A percentile compares a stretch with the other conserved stretches of the same genome.
Conservation (phyloP, 768 basidiomycete genomes). For the Tricholoma matsutake region DNA sequence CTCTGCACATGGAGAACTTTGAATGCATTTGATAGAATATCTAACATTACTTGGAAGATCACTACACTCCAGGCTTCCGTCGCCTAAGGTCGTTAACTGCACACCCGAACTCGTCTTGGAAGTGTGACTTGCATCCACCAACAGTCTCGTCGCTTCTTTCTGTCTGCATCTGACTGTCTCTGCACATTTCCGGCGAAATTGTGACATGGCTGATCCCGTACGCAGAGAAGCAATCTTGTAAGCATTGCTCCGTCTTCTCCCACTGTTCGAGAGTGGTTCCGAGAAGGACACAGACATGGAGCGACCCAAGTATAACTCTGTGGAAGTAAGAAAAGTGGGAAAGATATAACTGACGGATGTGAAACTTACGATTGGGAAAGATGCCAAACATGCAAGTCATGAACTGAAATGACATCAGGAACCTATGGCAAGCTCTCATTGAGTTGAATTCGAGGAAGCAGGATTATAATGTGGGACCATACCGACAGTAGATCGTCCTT, state of each 20-base stretch:
- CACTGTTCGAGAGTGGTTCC: conserved; percentile 48
- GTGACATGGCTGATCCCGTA: conserved; percentile 56
- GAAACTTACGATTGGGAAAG: conserved; percentile 48
- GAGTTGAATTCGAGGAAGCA: conserved; percentile 1
- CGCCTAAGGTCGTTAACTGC: conserved; percentile 37
- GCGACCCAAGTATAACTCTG: conserved; percentile 49
- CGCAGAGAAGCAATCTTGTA: conserved; percentile 51
- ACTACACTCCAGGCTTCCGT: conserved; percentile 22
- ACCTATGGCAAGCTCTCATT: conserved; percentile 24
- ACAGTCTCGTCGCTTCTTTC: conserved; percentile 24
- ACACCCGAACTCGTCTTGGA: conserved; percentile 42
- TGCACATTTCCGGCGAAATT: conserved; percentile 48
- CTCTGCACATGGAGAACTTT: no score
- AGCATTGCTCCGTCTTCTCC: conserved; percentile 45
- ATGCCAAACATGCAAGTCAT: conserved; percentile 56
- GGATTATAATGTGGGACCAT: conserved; percentile 10
- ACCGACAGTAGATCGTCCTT: conserved; percentile 46
- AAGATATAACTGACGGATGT: not conserved
- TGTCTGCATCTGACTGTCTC: conserved; percentile 23
- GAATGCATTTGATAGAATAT: no score
- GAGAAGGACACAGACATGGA: conserved; percentile 49
- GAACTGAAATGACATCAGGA: conserved; percentile 44
- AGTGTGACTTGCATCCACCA: conserved; percentile 33
- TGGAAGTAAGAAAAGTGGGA: conserved; percentile 1
- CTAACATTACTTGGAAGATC: conserved; percentile 1